Conservation (phyloP, 345 rosid species). For the Combretum micranthum region DNA sequence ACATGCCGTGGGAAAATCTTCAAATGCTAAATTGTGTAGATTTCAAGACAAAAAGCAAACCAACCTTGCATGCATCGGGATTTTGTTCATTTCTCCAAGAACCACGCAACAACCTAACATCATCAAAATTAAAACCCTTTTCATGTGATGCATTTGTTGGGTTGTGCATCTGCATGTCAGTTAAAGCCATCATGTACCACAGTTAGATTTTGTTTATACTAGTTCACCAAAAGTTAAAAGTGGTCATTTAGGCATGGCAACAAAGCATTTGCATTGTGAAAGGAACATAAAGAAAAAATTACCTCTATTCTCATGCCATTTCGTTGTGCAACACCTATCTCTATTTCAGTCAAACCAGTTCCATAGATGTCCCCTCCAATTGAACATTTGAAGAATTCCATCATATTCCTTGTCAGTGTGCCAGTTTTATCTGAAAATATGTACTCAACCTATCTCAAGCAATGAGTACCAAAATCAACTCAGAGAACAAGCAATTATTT, state of each 20-base stretch:
- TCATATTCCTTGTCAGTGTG: conserved; percentile 92
- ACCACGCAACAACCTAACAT: conserved; percentile 83
- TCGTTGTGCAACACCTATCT: conserved; percentile 66
- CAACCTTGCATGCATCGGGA: conserved; percentile 92
- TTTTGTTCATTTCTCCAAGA: conserved; percentile 97
- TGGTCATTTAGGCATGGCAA: no score
- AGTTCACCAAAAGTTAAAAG: no score
- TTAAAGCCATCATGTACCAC: background rate
- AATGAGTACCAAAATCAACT: conserved; percentile 2
- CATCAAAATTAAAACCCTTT: conserved; percentile 96
- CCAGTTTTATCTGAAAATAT: conserved; percentile 99
- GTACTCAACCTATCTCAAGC: conserved; percentile 76
- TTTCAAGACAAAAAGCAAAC: background rate
- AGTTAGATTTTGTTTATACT: background rate
- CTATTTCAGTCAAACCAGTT: conserved; percentile 88
- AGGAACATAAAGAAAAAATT: conserved; percentile 16
- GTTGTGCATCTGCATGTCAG: conserved; percentile 34
- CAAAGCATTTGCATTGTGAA: no score
- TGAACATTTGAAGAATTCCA: conserved; percentile 99
- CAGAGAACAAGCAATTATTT: background rate
- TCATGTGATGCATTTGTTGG: conserved; percentile 48
- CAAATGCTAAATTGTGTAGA: no score
- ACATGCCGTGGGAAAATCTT: no score
- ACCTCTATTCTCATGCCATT: conserved; percentile 70
- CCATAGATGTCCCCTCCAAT: conserved; percentile 96